Evolutionary conservation across 768 basidiomycete species (phyloP), one percentile per base, ranked within the genome.

Genomic region (Leccinum fibrillosum): DNA sequence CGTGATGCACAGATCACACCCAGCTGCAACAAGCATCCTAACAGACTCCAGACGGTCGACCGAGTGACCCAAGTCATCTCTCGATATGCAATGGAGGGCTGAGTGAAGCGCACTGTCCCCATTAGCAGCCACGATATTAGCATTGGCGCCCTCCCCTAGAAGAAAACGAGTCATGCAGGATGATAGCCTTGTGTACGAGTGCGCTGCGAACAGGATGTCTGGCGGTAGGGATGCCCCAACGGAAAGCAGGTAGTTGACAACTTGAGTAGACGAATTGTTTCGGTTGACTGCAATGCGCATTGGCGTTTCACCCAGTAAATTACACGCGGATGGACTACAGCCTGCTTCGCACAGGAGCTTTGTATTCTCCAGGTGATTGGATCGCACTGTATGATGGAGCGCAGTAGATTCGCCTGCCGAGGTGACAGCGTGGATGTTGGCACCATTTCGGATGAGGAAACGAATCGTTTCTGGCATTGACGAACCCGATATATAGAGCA

Each of bases 121-220:
- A 42, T 42, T 42, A 17, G 39, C 39, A 42, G n/a, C n/a, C 17
- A 42, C 21, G 21, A 21, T 21, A 21, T 21, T 21, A 21, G 21
- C 21, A 21, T 21, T 2, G 72, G 3, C 75, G 10, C 69, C 63
- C 56, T 75, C 59, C 39, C 69, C 68, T 25, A 74, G 54, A 25
- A 54, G 30, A 37, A 13, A 44, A 49, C 28, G 45, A 58, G 19
- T 62, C 53, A 21, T 21, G 21, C 21, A 21, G 21, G 21, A 21
- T 21, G 21, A 21, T 21, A 21, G 21, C 21, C 21, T 21, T 21
- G 21, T 21, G 21, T 21, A 21, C 21, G 21, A 21, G 21, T 21
- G 21, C 21, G 21, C 21, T 21, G 21, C 21, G 21, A 21, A 21
- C 21, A 21, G 21, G 21, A 21, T 21, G 21, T 21, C 21, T 21